Evolutionary conservation across 2,329 filamentous ascomycete genomes (phyloP), one percentile per base, ranked within the genome.

Genomic region (Phaeoacremonium minimum): DNA sequence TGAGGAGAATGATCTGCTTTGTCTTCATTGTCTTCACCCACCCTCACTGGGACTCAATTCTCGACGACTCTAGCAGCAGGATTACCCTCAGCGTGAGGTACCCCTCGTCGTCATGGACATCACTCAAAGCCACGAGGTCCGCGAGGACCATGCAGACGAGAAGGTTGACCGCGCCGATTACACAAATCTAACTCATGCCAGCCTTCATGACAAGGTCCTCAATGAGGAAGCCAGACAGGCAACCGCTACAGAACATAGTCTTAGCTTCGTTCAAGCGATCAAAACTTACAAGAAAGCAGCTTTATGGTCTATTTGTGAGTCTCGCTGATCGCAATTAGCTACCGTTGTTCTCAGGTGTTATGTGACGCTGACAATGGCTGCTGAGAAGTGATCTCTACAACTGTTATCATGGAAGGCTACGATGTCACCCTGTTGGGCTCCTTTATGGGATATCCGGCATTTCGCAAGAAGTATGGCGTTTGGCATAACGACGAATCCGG

Each of bases 331-430:
- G 15, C 26, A 26, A 20, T 6, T 22, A 9, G 5, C 29, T n/a
- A 22, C 18, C 7, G 7, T n/a, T n/a, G n/a, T n/a, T n/a, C n/a
- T n/a, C n/a, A n/a, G n/a, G n/a, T n/a, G n/a, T n/a, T n/a, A n/a
- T n/a, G n/a, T n/a, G n/a, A n/a, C n/a, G 15, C 37, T 39, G 12
- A 38, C 28, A 15, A 18, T 11, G 2, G 4, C 6, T 26, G 8
- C 8, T 20, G 6, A 5, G 6, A 13, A 63, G 58, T 59, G 37
- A 62, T 70, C 36, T 69, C 65, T 11, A 60, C 60, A n/a, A 61
- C 64, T 4, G 61, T 73, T 36, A 58, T 73, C 42, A 73, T 73
- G 69, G 69, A 72, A 41, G 69, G 69, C 4, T 73, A 73, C 49
- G 69, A 73, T 34, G 59, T 64, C 3, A 67, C 64, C 20, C 53